These are phyloP conservation scores for Danielozyma ontarioensis DNA, from an alignment of 805 yeast genomes.

Conservation along the genomic window DNA sequence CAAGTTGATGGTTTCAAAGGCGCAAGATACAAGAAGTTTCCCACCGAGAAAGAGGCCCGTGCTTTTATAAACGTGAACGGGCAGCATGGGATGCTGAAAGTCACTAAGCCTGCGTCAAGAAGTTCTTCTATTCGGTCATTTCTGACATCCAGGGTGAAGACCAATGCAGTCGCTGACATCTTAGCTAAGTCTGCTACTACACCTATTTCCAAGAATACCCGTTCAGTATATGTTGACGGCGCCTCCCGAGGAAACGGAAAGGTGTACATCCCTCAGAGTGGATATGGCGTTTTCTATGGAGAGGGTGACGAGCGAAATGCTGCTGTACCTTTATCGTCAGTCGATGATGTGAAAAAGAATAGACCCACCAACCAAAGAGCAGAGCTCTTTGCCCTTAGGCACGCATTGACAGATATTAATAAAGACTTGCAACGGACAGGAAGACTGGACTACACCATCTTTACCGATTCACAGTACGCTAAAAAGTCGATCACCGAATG, in stretches of 20 bases:
- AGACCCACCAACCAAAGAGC: slow-evolving; percentile 75
- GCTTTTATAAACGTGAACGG: slow-evolving; percentile 28
- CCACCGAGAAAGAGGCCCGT: slow-evolving; percentile 43
- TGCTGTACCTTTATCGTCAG: slow-evolving; percentile 45
- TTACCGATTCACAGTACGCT: slow-evolving; percentile 70
- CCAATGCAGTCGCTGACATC: too few relatives aligned
- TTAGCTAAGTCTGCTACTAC: too few relatives aligned
- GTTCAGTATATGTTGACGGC: slow-evolving; percentile 63
- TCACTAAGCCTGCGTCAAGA: background rate
- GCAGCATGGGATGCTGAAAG: too few relatives aligned
- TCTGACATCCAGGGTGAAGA: too few relatives aligned
- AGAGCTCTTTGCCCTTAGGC: slow-evolving; percentile 57
- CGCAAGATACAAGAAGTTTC: slow-evolving; percentile 55
- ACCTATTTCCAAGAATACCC: too few relatives aligned
- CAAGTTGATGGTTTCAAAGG: slow-evolving; percentile 54
- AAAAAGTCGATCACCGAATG: slow-evolving; percentile 53
- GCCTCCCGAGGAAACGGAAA: slow-evolving; percentile 61
- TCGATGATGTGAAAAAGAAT: slow-evolving; percentile 11
- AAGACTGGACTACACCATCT: slow-evolving; percentile 34
- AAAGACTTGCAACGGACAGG: slow-evolving; percentile 21
- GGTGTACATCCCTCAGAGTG: slow-evolving; percentile 39
- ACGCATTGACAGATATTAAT: slow-evolving; percentile 45
- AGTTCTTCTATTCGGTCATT: too few relatives aligned
- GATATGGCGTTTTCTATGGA: slow-evolving; percentile 76
- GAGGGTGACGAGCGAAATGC: slow-evolving; percentile 47